Base-by-base conservation (phyloP, 352 stramenopile species). In the Pythium pyrilobum region DNA sequence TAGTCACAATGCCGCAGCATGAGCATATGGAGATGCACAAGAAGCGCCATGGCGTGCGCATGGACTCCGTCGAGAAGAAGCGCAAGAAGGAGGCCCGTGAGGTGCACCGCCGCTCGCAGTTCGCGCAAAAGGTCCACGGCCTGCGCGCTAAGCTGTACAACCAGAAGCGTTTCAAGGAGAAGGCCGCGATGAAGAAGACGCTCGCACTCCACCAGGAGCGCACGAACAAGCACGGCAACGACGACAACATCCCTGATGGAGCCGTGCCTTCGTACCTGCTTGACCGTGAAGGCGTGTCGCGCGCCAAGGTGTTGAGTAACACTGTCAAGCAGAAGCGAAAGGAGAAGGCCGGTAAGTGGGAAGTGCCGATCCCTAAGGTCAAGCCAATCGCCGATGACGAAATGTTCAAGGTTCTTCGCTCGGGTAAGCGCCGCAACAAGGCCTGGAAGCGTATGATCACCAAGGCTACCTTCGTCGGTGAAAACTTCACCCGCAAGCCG, bases 301-400 rank as follows among this genome's bases (percentile, higher is more conserved):
- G 97, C 32, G 97, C 97, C 59, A 99, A 99, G 74, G 96, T 99
- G 49, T 78, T 99, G 55, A 98, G 85, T 74, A 99, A 99, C 81
- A 99, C 97, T 27, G 96, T 99, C 21, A 99, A 99, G 76, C 97
- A 99, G 85, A 99, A 99, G 77, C 84, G 97, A 58, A 99, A 99
- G 75, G 97, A 99, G 81, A 99, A 99, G 79, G 97, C 97, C 18
- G 97, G 97, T 51, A 99, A 99, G 75, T 99, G 97, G 97, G 94
- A 98, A 60, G 97, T 99, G 38, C 97, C 97, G 18, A 98, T 99
- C 66, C 97, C 97, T 29, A 99, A 99, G 80, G 85, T 96, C 41
- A 94, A 94, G 73, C 96, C 97, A 5, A 97, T 99, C 59, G 96
- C 97, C n/a, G 97, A 99, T 79, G 96, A 99, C 69, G 97, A 99